Conservation (phyloP, 768 basidiomycete genomes). For the Pisolithus orientalis region DNA sequence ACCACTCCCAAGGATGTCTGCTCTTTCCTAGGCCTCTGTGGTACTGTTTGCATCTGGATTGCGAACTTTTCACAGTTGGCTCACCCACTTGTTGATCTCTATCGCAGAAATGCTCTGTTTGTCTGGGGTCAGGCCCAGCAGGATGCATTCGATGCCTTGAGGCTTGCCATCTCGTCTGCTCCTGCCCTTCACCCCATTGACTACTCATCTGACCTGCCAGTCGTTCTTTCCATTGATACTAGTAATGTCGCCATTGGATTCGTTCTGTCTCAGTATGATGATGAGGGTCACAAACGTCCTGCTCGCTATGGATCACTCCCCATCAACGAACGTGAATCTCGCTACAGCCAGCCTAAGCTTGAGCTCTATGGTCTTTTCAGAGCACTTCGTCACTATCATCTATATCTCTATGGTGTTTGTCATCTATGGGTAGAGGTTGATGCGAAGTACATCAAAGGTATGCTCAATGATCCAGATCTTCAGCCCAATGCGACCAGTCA, state of each 20-base stretch:
- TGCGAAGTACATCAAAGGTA: neutral
- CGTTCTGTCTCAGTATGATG: constrained; percentile 10
- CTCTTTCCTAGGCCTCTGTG: constrained; percentile 25
- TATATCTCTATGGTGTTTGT: neutral
- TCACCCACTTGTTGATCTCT: constrained; percentile 18
- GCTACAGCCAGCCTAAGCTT: constrained; percentile 20
- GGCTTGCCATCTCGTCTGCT: constrained; percentile 11
- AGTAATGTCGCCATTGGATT: constrained; percentile 30
- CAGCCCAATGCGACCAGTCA: neutral
- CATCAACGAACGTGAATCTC: constrained; percentile 20
- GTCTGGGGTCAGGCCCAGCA: constrained; percentile 7
- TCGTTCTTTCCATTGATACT: constrained; percentile 16
- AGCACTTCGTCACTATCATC: neutral
- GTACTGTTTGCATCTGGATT: constrained; percentile 25
- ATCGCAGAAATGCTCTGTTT: constrained; percentile 22
- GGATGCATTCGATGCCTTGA: constrained; percentile 14
- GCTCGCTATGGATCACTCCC: constrained; percentile 34
- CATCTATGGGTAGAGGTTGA: neutral
- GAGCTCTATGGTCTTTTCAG: constrained; percentile 13
- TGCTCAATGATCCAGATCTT: neutral
- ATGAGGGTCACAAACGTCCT: constrained; percentile 13
- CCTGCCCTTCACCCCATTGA: neutral
- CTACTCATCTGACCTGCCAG: neutral
- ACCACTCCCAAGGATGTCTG: constrained; percentile 8
- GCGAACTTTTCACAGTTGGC: constrained; percentile 17